Conservation (phyloP, 1,139 yeast species). For the Magnusiomyces paraingens region DNA sequence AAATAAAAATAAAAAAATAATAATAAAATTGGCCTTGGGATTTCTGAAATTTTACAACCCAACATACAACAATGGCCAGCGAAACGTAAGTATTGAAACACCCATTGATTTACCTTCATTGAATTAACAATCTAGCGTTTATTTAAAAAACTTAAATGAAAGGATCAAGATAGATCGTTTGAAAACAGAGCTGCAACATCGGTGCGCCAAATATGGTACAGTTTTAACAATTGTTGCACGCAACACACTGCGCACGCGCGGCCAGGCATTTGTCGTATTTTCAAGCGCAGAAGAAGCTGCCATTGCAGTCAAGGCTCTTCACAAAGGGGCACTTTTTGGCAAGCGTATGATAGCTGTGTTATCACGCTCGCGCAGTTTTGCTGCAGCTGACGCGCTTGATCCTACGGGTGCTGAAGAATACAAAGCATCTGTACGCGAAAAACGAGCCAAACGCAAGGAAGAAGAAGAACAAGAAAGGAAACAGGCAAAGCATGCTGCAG, state of each 20-base stretch:
- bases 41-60: background rate
- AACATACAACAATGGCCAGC: conserved; percentile 4
- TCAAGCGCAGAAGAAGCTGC: conserved; percentile 40
- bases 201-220: conserved; percentile 45
- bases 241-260: conserved; percentile 57
- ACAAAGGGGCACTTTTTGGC: conserved; percentile 39
- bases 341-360: conserved; percentile 44
- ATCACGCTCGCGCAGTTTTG: conserved; percentile 47
- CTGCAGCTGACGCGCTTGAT: conserved; percentile 28
- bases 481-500: conserved; percentile 8
- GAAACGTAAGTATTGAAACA: background rate
- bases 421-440: conserved; percentile 13
- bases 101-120: background rate
- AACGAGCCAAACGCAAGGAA: conserved; percentile 16
- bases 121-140: conserved; percentile 30
- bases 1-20: background rate
- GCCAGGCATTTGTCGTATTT: conserved; percentile 83
- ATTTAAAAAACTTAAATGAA: conserved; percentile 68
- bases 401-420: conserved; percentile 30
- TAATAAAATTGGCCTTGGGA: background rate
- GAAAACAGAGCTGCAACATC: conserved; percentile 38
- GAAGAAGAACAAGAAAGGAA: conserved; percentile 19
- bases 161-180: conserved; percentile 51
- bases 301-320: conserved; percentile 39
- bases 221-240: conserved; percentile 54